Base-by-base conservation (phyloP, 2,329 filamentous ascomycete species). In the Parastagonospora avenae region DNA sequence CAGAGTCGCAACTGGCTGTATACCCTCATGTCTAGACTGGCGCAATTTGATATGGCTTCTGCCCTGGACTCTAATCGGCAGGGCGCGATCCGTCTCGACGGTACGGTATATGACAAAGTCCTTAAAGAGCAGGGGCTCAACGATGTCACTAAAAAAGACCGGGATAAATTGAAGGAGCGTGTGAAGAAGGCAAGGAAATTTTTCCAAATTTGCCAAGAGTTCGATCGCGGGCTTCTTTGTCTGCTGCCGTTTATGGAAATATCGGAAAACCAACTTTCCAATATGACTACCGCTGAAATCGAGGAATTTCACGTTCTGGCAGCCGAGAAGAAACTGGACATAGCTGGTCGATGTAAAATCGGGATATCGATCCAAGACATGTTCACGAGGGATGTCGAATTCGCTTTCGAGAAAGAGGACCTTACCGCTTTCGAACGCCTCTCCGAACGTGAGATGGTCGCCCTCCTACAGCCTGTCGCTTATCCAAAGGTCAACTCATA, bases 401-500 rank as follows among this genome's bases (percentile, higher is more conserved):
- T 49, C 16, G n/a, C 47, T 8, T 49, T 40, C 4, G 11, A 48
- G 41, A 38, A 49, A 2, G 19, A 49, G 2, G 24, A 49, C 28
- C 7, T 49, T 3, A n/a, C 11, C 0, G 32, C 40, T 49, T 49
- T 49, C 8, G 11, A 49, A 9, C 4, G 12, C 31, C 29, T 49
- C 8, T 40, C 8, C 3, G 47, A 49, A 38, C 12, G 15, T 44
- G 10, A 44, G 29, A 44, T 44, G 16, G 32, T 49, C 10, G 19
- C 35, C 27, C 47, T 49, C 16, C 28, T 49, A 12, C 28, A 44
- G 14, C 41, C 35, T 11, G 9, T 49, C 9, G 32, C 29, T 49
- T 49, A 49, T 24, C 40, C n/a, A 14, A 44, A 38, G 29, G 47
- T 44, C 11, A 49, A 49, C 12, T 49, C n/a, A 8, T 49, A 49